Percentiles rank a stretch among this genome's conserved stretches.
phyloP scores from a whole-genome alignment of 371 early-diverging fungal species.

The Amoeboaphelidium protococcarum region DNA sequence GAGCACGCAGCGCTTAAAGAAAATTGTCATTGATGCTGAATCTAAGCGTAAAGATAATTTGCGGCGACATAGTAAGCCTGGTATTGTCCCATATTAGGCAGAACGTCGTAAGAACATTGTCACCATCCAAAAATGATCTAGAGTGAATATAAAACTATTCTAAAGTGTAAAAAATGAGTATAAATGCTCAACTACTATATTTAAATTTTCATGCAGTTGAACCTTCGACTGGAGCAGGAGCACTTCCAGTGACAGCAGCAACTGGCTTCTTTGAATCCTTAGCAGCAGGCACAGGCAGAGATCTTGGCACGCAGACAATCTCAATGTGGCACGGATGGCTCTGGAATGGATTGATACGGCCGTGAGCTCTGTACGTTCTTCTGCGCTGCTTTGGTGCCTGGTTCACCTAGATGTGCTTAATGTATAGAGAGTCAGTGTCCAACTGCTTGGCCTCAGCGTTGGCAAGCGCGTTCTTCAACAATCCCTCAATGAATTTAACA shows the following conservation, averaged over 20 bases:
- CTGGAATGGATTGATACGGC: slow-evolving; percentile 91
- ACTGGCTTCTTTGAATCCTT: not conserved
- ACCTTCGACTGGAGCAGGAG: no score
- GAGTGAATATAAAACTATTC: no score
- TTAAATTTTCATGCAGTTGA: no score
- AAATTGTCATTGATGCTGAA: slow-evolving; percentile 42
- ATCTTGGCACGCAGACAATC: slow-evolving; percentile 13
- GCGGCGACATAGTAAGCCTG: slow-evolving; percentile 43
- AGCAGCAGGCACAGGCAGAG: not conserved
- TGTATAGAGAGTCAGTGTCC: slow-evolving; percentile 21
- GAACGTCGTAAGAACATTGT: slow-evolving; percentile 61
- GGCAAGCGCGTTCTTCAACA: slow-evolving; percentile 90
- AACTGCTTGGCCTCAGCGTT: slow-evolving; percentile 45
- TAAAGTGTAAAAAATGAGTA: no score
- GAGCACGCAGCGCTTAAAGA: slow-evolving; percentile 42
- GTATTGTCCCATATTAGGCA: slow-evolving; percentile 25
- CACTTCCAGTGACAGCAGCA: no score
- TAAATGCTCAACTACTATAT: no score
- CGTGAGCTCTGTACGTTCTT: slow-evolving; percentile 96
- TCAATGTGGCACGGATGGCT: slow-evolving; percentile 92
- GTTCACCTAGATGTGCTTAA: slow-evolving; percentile 93
- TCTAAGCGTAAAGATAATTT: slow-evolving; percentile 52
- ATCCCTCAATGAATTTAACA: slow-evolving; percentile 65
- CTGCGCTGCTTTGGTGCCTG: slow-evolving; percentile 95
- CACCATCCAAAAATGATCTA: not conserved